Base-by-base conservation (phyloP, 768 basidiomycete genomes). In the Coprinellus micaceus region DNA sequence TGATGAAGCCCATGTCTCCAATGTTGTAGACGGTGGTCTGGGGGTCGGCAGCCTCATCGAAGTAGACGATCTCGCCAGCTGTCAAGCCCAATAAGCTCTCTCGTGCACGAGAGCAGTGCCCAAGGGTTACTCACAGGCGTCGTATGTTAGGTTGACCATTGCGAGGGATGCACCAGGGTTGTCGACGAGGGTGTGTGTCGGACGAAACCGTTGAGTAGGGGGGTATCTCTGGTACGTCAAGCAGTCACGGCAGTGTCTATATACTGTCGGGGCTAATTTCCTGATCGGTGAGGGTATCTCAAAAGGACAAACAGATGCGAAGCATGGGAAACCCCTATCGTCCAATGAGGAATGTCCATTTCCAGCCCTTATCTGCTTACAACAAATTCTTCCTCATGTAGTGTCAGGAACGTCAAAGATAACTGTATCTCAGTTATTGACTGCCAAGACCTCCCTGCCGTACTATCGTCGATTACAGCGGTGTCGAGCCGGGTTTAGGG, bases 1-100 rank as follows among this genome's bases (percentile, higher is more conserved):
- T 73, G 40, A 84, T 74, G 87, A 77, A 82, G 15, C 72, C 75
- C 25, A 80, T 80, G 62, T 81, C 79, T 21, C 81, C 81, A 24
- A 73, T 60, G 63, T 79, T 79, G 64, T 80, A 82, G 4, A 74
- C 66, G 17, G 72, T 59, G 7, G 60, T 58, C 11, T 33, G 33
- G 33, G 66, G 59, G 6, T 72, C 75, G 33, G 69, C 26, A 1
- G 48, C 61, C 1, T 62, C 56, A 39, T 68, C 67, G 29, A 68
- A 69, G 46, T 63, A 70, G 33, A 63, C 58, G 17, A 79, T 60
- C 65, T 73, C 69, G 24, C 71, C 69, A 36, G 77, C 78, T 80
- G 59, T 49, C 45, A 25, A 56, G 33, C 33, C 33, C n/a, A n/a
- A n/a, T n/a, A n/a, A n/a, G n/a, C n/a, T n/a, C n/a, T n/a, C n/a